A percentile compares a stretch with the other conserved stretches of the same genome.
Conservation (phyloP, 768 basidiomycete genomes). For the Obba rivulosa region DNA sequence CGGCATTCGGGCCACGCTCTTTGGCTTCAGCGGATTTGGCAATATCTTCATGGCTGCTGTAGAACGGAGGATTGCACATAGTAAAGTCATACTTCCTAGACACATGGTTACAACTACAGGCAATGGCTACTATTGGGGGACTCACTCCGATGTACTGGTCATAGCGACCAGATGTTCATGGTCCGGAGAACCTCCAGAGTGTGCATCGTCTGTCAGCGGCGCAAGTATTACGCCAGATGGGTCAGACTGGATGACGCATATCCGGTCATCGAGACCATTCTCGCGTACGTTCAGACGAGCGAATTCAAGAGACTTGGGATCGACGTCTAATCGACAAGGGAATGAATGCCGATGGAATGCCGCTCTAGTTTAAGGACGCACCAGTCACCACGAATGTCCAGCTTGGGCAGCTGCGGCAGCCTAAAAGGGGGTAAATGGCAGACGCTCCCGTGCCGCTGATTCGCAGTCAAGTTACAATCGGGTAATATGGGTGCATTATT, state of each 20-base stretch:
- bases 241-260: slow-evolving; percentile 40
- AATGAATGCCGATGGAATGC: background rate
- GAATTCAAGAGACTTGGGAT: slow-evolving; percentile 48
- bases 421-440: slow-evolving; percentile 82
- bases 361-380: slow-evolving; percentile 24
- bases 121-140: too few species aligned
- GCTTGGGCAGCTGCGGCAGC: slow-evolving; percentile 41
- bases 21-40: slow-evolving; percentile 54
- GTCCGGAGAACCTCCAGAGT: too few species aligned
- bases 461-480: too few species aligned
- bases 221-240: slow-evolving; percentile 41
- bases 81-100: slow-evolving; percentile 54
- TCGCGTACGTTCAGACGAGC: slow-evolving; percentile 52
- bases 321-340: slow-evolving; percentile 51
- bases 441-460: slow-evolving; percentile 91
- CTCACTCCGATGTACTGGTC: too few species aligned
- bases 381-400: slow-evolving; percentile 74
- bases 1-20: slow-evolving; percentile 62
- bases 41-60: slow-evolving; percentile 69
- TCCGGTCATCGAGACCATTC: slow-evolving; percentile 51
- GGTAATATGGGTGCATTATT: too few species aligned
- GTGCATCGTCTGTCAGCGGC: slow-evolving; percentile 29
- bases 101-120: too few species aligned
- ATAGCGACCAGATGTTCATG: too few species aligned
- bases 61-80: slow-evolving; percentile 98